These are phyloP conservation scores for Hevea brasiliensis DNA, from an alignment of 345 rosid genomes.

Conservation along the genomic window DNA sequence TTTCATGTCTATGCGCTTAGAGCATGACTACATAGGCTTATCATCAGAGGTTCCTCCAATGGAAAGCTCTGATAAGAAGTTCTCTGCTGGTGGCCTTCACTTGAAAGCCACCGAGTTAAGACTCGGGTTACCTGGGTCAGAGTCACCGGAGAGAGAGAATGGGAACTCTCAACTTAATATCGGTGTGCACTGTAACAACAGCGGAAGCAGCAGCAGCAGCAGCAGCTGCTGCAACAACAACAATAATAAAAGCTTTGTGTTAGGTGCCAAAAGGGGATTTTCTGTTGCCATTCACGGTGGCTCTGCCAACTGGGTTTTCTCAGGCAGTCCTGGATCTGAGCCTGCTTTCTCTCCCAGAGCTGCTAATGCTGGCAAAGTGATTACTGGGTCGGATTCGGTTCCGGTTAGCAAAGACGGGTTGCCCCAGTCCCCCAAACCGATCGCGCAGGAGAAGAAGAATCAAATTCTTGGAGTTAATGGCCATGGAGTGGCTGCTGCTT, in stretches of 20 bases:
- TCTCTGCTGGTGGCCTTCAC: constrained; percentile 31
- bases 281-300: constrained; percentile 50
- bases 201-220: neutral
- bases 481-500: constrained; percentile 47
- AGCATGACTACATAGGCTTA: constrained; percentile 61
- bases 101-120: constrained; percentile 74
- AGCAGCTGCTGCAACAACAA: neutral
- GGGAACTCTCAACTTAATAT: constrained; percentile 17
- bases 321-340: constrained; percentile 35
- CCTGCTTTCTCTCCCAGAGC: constrained; percentile 32
- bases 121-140: constrained; percentile 76
- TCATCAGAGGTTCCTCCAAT: constrained; percentile 46
- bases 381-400: constrained; percentile 26
- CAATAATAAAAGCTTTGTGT: constrained; percentile 32
- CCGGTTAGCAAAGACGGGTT: constrained; percentile 40
- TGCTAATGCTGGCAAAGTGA: constrained; percentile 22
- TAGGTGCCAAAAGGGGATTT: constrained; percentile 62
- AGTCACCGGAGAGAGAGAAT: constrained; percentile 50
- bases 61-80: constrained; percentile 41
- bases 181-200: neutral
- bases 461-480: constrained; percentile 22
- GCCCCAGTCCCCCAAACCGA: constrained; percentile 35
- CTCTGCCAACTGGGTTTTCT: constrained; percentile 52
- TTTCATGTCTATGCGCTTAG: constrained; percentile 42
- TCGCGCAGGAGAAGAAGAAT: constrained; percentile 40